Conservation (phyloP, 2,329 filamentous ascomycete genomes). For the Aspergillus eucalypticola region DNA sequence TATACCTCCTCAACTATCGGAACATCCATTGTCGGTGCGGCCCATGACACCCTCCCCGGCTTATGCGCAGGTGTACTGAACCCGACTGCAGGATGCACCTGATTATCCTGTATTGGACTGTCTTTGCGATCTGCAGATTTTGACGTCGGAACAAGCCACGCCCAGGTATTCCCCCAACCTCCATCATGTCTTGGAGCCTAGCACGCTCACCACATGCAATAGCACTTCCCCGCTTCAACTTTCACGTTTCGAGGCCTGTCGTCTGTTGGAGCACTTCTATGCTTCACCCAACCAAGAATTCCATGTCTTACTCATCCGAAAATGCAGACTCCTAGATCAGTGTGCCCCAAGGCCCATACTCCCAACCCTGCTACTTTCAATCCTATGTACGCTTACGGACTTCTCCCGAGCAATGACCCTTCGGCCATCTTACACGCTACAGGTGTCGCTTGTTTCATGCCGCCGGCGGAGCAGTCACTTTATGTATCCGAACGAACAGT, state of each 20-base stretch:
- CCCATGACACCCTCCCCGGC: neutral
- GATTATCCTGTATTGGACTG: constrained; percentile 1
- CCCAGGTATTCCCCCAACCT: neutral
- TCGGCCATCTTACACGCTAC: neutral
- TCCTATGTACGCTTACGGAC: neutral
- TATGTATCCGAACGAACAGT: neutral
- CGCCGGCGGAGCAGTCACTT: neutral
- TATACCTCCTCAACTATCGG: neutral
- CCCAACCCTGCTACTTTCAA: constrained; percentile 1
- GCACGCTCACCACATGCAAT: neutral
- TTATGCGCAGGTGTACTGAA: neutral
- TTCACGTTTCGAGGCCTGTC: neutral
- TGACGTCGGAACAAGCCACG: neutral
- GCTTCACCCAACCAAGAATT: constrained; percentile 1
- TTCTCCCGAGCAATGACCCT: neutral
- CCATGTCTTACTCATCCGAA: neutral
- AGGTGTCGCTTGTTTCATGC: constrained; percentile 7
- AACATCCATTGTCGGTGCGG: neutral
- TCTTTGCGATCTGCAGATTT: neutral
- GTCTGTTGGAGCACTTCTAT: constrained; percentile 1
- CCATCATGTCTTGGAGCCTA: too few species aligned
- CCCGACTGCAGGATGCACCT: neutral
- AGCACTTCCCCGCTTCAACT: neutral
- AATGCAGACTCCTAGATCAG: neutral
- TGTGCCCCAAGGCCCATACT: neutral